Conservation (phyloP, 371 early-diverging fungal genomes). For the Amoeboaphelidium protococcarum region DNA sequence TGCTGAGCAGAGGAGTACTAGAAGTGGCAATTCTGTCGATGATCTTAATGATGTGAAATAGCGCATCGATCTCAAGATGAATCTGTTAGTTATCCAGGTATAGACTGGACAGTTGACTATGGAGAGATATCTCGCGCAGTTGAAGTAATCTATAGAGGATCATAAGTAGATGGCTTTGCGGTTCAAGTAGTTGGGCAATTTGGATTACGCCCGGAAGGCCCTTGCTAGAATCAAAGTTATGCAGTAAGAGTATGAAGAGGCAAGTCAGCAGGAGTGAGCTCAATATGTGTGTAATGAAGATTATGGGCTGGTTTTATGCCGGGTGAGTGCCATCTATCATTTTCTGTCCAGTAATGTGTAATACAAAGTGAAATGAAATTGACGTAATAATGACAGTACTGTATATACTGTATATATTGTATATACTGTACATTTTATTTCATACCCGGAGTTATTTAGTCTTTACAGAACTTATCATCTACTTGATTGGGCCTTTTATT, state of each 20-base stretch:
- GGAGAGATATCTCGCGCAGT: slow-evolving; percentile 19
- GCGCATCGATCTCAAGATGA: neutral
- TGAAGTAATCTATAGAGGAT: slow-evolving; percentile 23
- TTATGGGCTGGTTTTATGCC: too few species aligned
- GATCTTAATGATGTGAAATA: neutral
- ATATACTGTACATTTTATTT: too few species aligned
- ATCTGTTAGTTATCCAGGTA: neutral
- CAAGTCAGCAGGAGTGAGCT: neutral
- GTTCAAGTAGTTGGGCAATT: slow-evolving; percentile 29
- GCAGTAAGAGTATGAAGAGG: slow-evolving; percentile 44
- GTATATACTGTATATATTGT: too few species aligned
- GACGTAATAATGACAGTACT: too few species aligned
- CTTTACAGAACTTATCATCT: too few species aligned
- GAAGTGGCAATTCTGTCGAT: neutral
- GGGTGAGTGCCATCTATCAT: too few species aligned
- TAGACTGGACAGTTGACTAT: neutral
- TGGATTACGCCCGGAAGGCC: slow-evolving; percentile 38
- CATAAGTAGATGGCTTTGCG: slow-evolving; percentile 34
- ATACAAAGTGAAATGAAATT: too few species aligned
- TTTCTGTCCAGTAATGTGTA: too few species aligned
- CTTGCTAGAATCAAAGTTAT: slow-evolving; percentile 40
- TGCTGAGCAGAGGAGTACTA: neutral
- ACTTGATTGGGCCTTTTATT: too few species aligned
- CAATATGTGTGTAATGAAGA: too few species aligned
- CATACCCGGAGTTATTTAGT: too few species aligned